Conservation (phyloP, 768 basidiomycete species). For the Russula brevipes region DNA sequence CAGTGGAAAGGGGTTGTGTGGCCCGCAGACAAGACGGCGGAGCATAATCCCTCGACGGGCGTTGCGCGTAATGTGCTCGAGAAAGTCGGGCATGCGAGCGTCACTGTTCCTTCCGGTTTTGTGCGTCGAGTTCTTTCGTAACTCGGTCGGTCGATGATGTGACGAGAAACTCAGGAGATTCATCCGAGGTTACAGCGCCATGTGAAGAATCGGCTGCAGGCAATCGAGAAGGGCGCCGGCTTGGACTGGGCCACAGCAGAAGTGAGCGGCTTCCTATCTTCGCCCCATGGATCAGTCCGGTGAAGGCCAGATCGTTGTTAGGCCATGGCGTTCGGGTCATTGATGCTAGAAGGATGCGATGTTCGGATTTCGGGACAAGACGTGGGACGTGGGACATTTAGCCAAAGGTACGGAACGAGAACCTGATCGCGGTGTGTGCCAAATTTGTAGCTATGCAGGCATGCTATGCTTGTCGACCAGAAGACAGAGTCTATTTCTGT, state of each 20-base stretch:
- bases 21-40: constrained; percentile 54
- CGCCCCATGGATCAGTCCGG: background rate
- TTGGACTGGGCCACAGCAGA: constrained; percentile 91
- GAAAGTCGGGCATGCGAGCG: constrained; percentile 63
- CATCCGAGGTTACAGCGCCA: constrained; percentile 76
- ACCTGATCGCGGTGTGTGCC: background rate
- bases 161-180: constrained; percentile 50
- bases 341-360: constrained; percentile 77
- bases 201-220: constrained; percentile 68
- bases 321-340: constrained; percentile 84
- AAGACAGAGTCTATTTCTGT: constrained; percentile 72
- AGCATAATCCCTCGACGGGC: constrained; percentile 61
- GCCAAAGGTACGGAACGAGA: constrained; percentile 48
- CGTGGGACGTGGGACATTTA: constrained; percentile 87
- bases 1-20: constrained; percentile 62
- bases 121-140: constrained; percentile 40
- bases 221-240: constrained; percentile 61
- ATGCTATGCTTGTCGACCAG: constrained; percentile 92
- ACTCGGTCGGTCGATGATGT: background rate
- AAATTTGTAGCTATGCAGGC: constrained; percentile 35
- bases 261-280: constrained; percentile 35
- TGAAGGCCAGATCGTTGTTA: constrained; percentile 28
- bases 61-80: constrained; percentile 48
- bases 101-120: constrained; percentile 52
- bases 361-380: constrained; percentile 92